These are phyloP conservation scores for Aspergillus sp. DNA, from an alignment of 2,329 filamentous ascomycete genomes.

Conservation along the genomic window DNA sequence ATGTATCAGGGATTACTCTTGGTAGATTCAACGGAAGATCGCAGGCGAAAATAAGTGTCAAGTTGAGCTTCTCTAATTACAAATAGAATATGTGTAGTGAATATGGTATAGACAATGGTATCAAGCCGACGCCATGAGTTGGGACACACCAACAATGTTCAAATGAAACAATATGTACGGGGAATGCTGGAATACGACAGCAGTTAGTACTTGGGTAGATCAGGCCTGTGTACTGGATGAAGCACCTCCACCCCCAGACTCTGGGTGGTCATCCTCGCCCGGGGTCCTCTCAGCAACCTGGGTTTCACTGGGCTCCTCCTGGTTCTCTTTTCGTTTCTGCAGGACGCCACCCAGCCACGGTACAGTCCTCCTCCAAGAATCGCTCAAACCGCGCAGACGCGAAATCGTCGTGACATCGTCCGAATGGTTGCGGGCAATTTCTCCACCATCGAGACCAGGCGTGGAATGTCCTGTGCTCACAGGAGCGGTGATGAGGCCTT, in stretches of 20 bases:
- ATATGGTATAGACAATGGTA: slow-evolving; percentile 9
- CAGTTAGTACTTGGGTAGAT: not conserved
- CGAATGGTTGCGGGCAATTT: slow-evolving; percentile 9
- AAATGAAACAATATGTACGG: slow-evolving; percentile 8
- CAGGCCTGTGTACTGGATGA: not conserved
- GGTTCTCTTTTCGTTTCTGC: slow-evolving; percentile 17
- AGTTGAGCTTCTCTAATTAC: slow-evolving; percentile 3
- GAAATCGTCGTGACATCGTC: slow-evolving; percentile 20
- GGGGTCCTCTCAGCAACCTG: not conserved
- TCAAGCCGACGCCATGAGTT: slow-evolving; percentile 3
- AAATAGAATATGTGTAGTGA: slow-evolving; percentile 1
- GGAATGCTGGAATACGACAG: not conserved
- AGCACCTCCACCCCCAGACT: not conserved
- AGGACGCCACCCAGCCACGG: slow-evolving; percentile 38
- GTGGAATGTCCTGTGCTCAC: slow-evolving; percentile 23
- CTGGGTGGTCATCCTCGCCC: not conserved
- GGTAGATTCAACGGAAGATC: not conserved
- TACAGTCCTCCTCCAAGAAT: slow-evolving; percentile 36
- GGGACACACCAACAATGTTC: not conserved
- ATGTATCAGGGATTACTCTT: not conserved
- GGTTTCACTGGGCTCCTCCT: not conserved
- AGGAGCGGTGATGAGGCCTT: slow-evolving; percentile 19
- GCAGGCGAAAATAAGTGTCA: not conserved
- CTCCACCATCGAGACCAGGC: slow-evolving; percentile 20
- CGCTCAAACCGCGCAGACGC: slow-evolving; percentile 38